phyloP scores from a whole-genome alignment of 768 basidiomycete genomes.

The Artomyces pyxidatus region DNA sequence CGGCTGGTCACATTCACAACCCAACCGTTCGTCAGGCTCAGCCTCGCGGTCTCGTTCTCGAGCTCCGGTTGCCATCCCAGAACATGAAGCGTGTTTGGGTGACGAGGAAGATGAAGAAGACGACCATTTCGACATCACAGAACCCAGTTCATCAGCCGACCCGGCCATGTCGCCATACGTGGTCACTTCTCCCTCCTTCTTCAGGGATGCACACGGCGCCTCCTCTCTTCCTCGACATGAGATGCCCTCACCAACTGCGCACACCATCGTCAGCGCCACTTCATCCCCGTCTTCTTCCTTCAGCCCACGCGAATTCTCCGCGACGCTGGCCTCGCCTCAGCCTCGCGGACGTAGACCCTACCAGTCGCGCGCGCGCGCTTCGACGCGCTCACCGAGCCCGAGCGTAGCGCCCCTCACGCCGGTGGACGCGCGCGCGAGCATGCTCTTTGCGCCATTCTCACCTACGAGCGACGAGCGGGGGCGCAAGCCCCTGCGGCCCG shows the following conservation, averaged over 20 bases:
- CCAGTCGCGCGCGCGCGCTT: constrained; percentile 17
- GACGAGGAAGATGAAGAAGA: constrained; percentile 1
- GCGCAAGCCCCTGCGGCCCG: background rate
- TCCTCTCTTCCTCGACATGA: too few species aligned
- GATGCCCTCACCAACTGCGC: too few species aligned
- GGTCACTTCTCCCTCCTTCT: background rate
- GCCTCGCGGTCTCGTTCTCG: constrained; percentile 9
- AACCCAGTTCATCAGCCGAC: background rate
- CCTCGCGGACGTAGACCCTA: constrained; percentile 20
- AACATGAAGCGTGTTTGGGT: constrained; percentile 2
- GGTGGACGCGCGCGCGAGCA: constrained; percentile 6
- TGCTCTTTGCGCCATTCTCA: background rate
- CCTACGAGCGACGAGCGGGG: constrained; percentile 3
- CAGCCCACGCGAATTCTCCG: background rate
- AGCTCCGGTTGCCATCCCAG: constrained; percentile 1
- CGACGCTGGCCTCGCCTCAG: constrained; percentile 14
- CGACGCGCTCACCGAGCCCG: constrained; percentile 41
- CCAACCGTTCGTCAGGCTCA: background rate
- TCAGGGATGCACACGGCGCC: background rate
- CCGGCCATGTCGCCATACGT: background rate
- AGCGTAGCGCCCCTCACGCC: constrained; percentile 41
- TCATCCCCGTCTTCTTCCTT: too few species aligned
- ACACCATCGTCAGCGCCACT: too few species aligned
- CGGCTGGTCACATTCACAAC: background rate
- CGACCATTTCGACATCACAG: background rate